Evolutionary conservation across 495 filamentous ascomycete species (phyloP).

Genomic region (Aspergillus nanangensis): DNA sequence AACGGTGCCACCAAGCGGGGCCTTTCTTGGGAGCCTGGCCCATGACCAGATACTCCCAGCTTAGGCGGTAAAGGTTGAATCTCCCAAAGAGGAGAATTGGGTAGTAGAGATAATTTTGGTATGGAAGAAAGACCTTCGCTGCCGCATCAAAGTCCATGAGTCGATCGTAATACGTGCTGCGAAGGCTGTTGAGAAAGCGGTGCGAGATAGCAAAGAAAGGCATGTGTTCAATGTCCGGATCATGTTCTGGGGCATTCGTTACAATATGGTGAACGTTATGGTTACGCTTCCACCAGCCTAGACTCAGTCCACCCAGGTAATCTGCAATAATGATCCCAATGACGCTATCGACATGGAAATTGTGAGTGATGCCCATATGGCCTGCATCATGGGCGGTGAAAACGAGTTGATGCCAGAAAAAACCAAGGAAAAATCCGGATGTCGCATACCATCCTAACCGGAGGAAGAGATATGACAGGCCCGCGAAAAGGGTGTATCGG

Average conservation of each 20-base stretch:
- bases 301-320: constrained; percentile 82
- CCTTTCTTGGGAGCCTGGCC: constrained; percentile 79
- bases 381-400: constrained; percentile 96
- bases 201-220: constrained; percentile 93
- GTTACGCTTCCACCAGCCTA: constrained; percentile 96
- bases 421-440: constrained; percentile 73
- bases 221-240: constrained; percentile 96
- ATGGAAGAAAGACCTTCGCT: constrained; percentile 64
- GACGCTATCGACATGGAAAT: constrained; percentile 72
- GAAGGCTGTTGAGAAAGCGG: constrained; percentile 69
- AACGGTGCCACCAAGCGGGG: constrained; percentile 83
- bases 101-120: constrained; percentile 86
- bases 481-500: constrained; percentile 73
- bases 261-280: constrained; percentile 99
- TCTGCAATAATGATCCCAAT: constrained; percentile 91
- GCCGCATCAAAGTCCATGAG: constrained; percentile 79
- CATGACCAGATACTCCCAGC: constrained; percentile 73
- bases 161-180: constrained; percentile 85
- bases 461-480: constrained; percentile 60
- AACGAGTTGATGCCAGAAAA: constrained; percentile 92
- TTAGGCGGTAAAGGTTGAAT: constrained; percentile 88
- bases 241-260: constrained; percentile 94
- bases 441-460: constrained; percentile 66
- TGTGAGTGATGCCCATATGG: constrained; percentile 95
- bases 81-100: constrained; percentile 77